Base-by-base conservation (phyloP, 345 rosid species). In the Hibiscus syriacus region DNA sequence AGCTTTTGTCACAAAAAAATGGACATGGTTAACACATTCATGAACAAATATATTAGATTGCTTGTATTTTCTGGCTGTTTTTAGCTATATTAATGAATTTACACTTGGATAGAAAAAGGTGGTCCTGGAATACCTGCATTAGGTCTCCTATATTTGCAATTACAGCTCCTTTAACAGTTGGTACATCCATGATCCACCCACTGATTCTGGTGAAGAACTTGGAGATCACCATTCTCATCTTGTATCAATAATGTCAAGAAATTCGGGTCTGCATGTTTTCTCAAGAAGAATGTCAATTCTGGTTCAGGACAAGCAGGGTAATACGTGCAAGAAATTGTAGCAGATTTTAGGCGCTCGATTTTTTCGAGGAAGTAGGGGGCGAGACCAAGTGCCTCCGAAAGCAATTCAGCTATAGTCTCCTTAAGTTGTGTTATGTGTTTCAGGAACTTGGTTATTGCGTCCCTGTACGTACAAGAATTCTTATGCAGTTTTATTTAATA, bases 151-250 rank as follows among this genome's bases (percentile, higher is more conserved):
- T 0, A 25, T 36, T 38, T 36, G 23, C 16, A 14, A 20, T 5
- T 12, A 60, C 17, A 45, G 49, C 49, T 38, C 65, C 49, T 20
- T 12, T 45, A n/a, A 14, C 23, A 0, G 11, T 11, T 45, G 30
- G 49, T 38, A 61, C 17, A 61, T 61, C 66, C n/a, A n/a, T n/a
- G n/a, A n/a, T n/a, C n/a, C 10, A 61, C 66, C 66, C 30, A 38
- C 49, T 12, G 20, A 11, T 61, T 26, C 0, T 38, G 66, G 30
- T 61, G 25, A 20, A 38, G 66, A 61, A 61, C 49, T 61, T 61
- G 49, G 29, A 61, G 66, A 5, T 30, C 66, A 20, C 66, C 66
- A 12, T 20, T 16, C 2, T 38, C 49, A 61, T 38, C 66, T 12
- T 61, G 66, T 7, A 20, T 12, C 19, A 61, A 16, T 12, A 61